Percentiles rank a stretch among this genome's conserved stretches.
phyloP scores from a whole-genome alignment of 1,139 yeast species.

The Pichia terricola region DNA sequence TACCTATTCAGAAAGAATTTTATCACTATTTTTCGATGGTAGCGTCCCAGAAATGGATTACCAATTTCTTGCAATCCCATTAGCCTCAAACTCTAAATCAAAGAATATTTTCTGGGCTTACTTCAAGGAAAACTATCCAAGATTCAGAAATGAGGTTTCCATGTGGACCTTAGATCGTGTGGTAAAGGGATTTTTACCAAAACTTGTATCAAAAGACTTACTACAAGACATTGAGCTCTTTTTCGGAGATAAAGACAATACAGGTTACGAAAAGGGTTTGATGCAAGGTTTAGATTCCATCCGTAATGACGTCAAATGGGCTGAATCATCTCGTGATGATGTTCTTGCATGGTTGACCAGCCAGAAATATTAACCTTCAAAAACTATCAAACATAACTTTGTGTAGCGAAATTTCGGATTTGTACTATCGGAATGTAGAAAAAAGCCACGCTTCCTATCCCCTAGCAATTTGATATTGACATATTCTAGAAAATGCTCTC shows the following conservation, averaged over 20 bases:
- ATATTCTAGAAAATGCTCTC: no score
- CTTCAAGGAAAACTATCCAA: conserved; percentile 38
- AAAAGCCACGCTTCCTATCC: no score
- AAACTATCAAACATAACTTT: no score
- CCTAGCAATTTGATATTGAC: no score
- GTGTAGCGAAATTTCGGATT: no score
- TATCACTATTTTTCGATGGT: conserved; percentile 32
- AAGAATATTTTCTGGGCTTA: conserved; percentile 47
- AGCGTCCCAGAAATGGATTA: conserved; percentile 64
- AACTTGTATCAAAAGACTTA: conserved; percentile 26
- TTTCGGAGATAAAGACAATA: conserved; percentile 45
- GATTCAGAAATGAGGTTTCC: conserved; percentile 19
- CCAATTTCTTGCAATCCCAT: conserved; percentile 45
- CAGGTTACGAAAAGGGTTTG: conserved; percentile 53
- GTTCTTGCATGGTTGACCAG: conserved; percentile 17
- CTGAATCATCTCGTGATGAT: conserved; percentile 11
- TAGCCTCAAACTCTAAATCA: conserved; percentile 42
- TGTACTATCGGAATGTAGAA: no score
- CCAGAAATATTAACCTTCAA: conserved; percentile 11
- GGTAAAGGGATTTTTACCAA: conserved; percentile 37
- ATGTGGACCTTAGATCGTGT: conserved; percentile 45
- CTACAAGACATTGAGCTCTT: conserved; percentile 38
- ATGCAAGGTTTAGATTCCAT: conserved; percentile 41
- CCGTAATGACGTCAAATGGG: neutral
- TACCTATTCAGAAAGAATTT: conserved; percentile 29